A percentile compares a stretch with the other conserved stretches of the same genome.
phyloP scores from a whole-genome alignment of 2,329 filamentous ascomycete species.

The Colletotrichum limetticola region DNA sequence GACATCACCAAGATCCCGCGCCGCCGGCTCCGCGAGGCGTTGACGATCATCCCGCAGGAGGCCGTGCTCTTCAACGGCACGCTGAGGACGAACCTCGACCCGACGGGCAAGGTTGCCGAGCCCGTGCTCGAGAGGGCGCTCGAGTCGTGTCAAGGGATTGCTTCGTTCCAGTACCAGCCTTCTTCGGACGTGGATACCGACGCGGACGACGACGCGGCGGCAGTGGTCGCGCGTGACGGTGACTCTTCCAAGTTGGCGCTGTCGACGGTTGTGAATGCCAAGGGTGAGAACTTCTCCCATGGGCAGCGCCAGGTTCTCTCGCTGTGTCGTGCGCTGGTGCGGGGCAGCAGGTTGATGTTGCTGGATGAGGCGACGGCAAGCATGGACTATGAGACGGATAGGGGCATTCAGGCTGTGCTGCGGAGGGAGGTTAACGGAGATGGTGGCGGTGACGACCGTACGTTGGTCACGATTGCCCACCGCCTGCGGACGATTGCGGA shows the following conservation, averaged over 20 bases:
- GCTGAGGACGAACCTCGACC: constrained; percentile 70
- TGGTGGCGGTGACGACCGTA: constrained; percentile 51
- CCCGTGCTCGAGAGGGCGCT: constrained; percentile 68
- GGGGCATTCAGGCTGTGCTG: constrained; percentile 64
- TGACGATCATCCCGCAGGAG: constrained; percentile 70
- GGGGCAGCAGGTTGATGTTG: constrained; percentile 65
- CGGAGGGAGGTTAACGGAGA: constrained; percentile 54
- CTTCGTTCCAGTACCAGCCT: constrained; percentile 57
- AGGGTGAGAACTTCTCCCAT: constrained; percentile 66
- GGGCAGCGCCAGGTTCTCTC: constrained; percentile 69
- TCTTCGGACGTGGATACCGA: constrained; percentile 45
- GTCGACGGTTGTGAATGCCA: constrained; percentile 59
- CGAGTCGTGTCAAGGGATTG: constrained; percentile 70
- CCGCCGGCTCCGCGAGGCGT: constrained; percentile 60
- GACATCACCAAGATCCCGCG: constrained; percentile 65
- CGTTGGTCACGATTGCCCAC: constrained; percentile 68
- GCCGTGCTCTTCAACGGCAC: constrained; percentile 66
- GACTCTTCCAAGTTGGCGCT: constrained; percentile 47
- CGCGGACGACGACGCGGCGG: constrained; percentile 34
- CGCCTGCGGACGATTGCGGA: constrained; percentile 68
- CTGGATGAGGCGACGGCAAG: constrained; percentile 70
- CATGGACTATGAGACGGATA: constrained; percentile 69
- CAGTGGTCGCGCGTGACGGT: background rate
- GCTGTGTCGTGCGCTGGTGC: constrained; percentile 65
- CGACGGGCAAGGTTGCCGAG: constrained; percentile 66